Percentiles rank a stretch among this genome's conserved stretches.
phyloP scores from a whole-genome alignment of 176 grass and related monocot species.

The Rhynchospora pubera region DNA sequence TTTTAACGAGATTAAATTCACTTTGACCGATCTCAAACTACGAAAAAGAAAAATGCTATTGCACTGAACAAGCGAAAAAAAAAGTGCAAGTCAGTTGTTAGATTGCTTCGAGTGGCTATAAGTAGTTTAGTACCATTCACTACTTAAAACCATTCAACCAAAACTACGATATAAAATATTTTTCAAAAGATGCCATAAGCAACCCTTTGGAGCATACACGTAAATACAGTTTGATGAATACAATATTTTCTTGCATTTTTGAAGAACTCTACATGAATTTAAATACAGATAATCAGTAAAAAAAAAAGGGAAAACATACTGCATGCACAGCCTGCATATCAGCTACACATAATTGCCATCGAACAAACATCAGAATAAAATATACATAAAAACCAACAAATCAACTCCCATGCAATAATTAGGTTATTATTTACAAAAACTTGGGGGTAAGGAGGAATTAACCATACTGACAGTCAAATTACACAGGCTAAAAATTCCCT shows the following conservation, averaged over 20 bases:
- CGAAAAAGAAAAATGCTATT: neutral
- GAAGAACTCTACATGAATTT: neutral
- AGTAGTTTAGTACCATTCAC: neutral
- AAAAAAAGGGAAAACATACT: neutral
- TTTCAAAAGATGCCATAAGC: neutral
- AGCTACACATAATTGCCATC: constrained; percentile 13
- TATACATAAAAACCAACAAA: constrained; percentile 28
- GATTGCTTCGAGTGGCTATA: neutral
- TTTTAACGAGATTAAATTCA: neutral
- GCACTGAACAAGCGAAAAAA: neutral
- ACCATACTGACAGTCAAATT: constrained; percentile 6
- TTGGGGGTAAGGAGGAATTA: constrained; percentile 19
- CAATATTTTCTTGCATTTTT: neutral
- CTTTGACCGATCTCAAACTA: neutral
- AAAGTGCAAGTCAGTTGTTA: neutral
- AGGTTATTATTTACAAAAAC: constrained; percentile 26
- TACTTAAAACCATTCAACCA: neutral
- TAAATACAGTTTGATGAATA: neutral
- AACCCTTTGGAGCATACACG: neutral
- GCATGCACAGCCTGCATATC: neutral
- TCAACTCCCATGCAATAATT: constrained; percentile 15
- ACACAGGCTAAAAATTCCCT: constrained; percentile 21
- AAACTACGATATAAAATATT: neutral
- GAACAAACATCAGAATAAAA: constrained; percentile 18
- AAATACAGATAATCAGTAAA: neutral